Evolutionary conservation across 2,329 filamentous ascomycete species (phyloP).

Genomic region (Sphaerostilbella broomeana): DNA sequence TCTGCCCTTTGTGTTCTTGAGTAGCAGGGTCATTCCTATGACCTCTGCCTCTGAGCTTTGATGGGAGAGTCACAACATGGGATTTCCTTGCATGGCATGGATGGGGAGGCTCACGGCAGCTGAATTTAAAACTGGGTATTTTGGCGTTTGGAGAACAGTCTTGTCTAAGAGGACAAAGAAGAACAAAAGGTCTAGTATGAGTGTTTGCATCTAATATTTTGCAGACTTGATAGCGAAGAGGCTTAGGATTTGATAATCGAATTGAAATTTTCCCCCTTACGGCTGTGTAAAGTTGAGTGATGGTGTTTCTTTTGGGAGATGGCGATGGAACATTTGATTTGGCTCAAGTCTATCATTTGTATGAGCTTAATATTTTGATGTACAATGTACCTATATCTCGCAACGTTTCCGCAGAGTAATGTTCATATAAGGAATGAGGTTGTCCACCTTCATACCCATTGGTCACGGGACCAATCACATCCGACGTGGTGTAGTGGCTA

Average conservation of each 20-base stretch:
- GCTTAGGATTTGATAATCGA: too few relatives aligned
- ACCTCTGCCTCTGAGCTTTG: not conserved
- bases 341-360: too few relatives aligned
- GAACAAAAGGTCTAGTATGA: constrained; percentile 13
- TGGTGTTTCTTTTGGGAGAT: too few relatives aligned
- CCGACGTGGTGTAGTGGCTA: constrained; percentile 16
- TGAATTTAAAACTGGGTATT: not conserved
- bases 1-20: too few relatives aligned
- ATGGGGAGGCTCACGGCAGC: not conserved
- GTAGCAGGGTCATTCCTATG: too few relatives aligned
- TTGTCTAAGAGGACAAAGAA: too few relatives aligned
- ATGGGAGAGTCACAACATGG: not conserved
- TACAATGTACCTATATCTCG: too few relatives aligned
- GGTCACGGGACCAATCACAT: constrained; percentile 11
- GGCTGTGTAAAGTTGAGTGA: too few relatives aligned
- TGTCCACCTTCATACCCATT: not conserved
- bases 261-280: too few relatives aligned
- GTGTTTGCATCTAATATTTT: constrained; percentile 10
- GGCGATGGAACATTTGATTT: too few relatives aligned
- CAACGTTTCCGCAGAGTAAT: too few relatives aligned
- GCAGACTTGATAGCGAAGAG: constrained; percentile 3
- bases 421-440: accelerated
- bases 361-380: too few relatives aligned
- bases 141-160: constrained; percentile 7
- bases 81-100: not conserved